Evolutionary conservation across 257 asterid genomes (phyloP), one percentile per base, ranked within the genome.

Genomic region (Petunia secreta): DNA sequence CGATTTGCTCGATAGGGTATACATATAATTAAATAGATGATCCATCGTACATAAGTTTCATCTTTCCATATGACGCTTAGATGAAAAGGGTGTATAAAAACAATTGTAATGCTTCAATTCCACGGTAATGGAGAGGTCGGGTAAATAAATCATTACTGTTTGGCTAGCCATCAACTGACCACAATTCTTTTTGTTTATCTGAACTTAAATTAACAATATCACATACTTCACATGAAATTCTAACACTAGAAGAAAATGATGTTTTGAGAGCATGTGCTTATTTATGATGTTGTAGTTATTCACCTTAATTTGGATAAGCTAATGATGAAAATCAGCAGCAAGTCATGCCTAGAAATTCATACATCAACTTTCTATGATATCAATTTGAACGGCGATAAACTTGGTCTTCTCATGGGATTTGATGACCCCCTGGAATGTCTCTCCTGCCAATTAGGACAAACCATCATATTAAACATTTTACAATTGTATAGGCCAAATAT

Each of bases 311-410:
- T 25, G 57, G 25, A 48, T 48, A 64, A 64, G 46, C 1, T 4
- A 62, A 9, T 62, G 43, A 62, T 1, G 15, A 65, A 54, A 41
- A 82, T 36, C 4, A 14, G 68, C 43, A 13, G 38, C n/a, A 80
- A 73, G 36, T 40, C 43, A 75, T 64, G 81, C 58, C 66, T 63
- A 64, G 9, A 34, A 48, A 5, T 43, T 50, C 46, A 57, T 37
- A 68, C 92, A 87, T 79, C 77, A 84, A 82, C 90, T 87, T 90
- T 85, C 54, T 80, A 76, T 88, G 94, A 83, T 68, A 62, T 71
- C 76, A 79, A 69, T 54, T 2, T 84, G 1, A 71, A 48, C 77
- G 77, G 77, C 77, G 77, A 71, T 71, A 71, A 71, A 71, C 25
- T 11, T 65, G 73, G 50, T 64, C 50, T 63, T 37, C 46, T 10